These are phyloP conservation scores for Ormosia semicastrata DNA, from an alignment of 306 rosid species.

Conservation along the genomic window DNA sequence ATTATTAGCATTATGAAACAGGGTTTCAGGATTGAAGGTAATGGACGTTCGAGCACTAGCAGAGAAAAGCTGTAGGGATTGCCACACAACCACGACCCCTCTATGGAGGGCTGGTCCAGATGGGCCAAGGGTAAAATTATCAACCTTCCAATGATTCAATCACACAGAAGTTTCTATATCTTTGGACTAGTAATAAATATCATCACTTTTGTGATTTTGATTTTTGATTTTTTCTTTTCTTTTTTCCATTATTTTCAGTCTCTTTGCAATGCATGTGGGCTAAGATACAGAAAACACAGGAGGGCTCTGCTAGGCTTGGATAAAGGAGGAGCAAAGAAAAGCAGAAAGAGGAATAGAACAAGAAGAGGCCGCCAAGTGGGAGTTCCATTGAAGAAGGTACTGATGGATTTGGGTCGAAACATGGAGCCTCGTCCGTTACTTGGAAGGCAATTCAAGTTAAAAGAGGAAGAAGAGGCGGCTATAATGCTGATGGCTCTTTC, in stretches of 20 bases:
- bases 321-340: background rate
- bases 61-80: constrained; percentile 28
- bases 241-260: constrained; percentile 18
- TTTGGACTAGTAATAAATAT: background rate
- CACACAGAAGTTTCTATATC: background rate
- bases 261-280: constrained; percentile 47
- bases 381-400: background rate
- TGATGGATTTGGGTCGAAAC: constrained; percentile 8
- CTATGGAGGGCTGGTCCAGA: constrained; percentile 49
- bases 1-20: background rate
- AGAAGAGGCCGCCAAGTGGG: background rate
- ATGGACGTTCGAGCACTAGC: background rate
- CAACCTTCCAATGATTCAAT: background rate
- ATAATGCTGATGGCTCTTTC: constrained; percentile 44
- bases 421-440: background rate
- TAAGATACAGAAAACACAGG: constrained; percentile 37
- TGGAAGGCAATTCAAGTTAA: constrained; percentile 2
- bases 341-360: background rate
- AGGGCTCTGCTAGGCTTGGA: constrained; percentile 8
- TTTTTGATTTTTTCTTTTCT: background rate
- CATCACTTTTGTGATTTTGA: background rate
- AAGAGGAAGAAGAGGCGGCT: constrained; percentile 51
- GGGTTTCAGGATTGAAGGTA: background rate
- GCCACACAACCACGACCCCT: constrained; percentile 41
- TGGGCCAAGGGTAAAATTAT: constrained; percentile 37